Conservation (phyloP, 129 eudicot species). For the Sambucus nigra region DNA sequence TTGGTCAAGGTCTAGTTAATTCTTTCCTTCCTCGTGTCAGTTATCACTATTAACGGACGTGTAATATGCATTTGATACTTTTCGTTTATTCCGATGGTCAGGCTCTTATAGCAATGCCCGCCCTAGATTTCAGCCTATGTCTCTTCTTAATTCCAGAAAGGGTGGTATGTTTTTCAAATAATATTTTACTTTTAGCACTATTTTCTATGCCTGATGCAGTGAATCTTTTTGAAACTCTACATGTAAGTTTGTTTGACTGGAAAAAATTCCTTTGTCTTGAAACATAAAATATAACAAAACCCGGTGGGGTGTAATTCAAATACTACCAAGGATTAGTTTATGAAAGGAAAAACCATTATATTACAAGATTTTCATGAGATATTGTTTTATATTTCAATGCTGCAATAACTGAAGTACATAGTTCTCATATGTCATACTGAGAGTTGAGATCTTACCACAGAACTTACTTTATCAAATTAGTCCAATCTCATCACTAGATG, state of each 20-base stretch:
- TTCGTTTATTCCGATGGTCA: slow-evolving; percentile 14
- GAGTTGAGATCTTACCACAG: too few species aligned
- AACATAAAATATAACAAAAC: neutral
- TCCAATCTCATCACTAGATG: too few species aligned
- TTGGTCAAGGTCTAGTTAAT: slow-evolving; percentile 57
- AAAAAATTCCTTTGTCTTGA: neutral
- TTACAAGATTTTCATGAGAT: too few species aligned
- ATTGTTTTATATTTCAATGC: too few species aligned
- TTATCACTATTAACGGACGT: neutral
- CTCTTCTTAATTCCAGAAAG: slow-evolving; percentile 89
- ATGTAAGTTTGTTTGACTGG: neutral
- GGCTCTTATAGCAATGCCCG: slow-evolving; percentile 99
- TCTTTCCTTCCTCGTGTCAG: neutral
- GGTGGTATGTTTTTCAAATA: slow-evolving; percentile 51
- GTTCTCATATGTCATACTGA: too few species aligned
- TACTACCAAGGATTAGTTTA: too few species aligned
- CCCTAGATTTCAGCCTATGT: slow-evolving; percentile 95
- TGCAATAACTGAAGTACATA: too few species aligned
- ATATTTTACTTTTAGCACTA: neutral
- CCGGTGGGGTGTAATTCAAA: too few species aligned
- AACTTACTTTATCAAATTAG: too few species aligned
- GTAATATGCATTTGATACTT: neutral
- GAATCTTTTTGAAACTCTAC: neutral
- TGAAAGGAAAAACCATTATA: too few species aligned
- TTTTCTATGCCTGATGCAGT: neutral